phyloP scores from a whole-genome alignment of 2,329 filamentous ascomycete species.

The Phoma sp. region DNA sequence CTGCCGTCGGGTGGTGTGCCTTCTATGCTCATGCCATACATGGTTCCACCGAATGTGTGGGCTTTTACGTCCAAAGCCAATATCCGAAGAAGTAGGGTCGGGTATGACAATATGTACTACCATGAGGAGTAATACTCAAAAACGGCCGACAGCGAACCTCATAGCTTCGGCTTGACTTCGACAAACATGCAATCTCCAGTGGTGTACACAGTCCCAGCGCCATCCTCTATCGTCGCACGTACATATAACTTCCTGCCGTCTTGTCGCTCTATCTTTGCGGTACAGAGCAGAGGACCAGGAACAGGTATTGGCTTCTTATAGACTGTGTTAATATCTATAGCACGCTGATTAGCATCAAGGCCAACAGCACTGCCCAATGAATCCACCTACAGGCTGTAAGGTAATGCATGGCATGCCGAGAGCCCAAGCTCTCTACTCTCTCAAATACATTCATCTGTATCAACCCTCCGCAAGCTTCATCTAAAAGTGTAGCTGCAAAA shows the following conservation, averaged over 20 bases:
- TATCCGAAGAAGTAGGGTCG: not conserved
- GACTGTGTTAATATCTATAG: conserved; percentile 60
- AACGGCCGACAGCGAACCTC: conserved; percentile 2
- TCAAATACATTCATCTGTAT: conserved; percentile 49
- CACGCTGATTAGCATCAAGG: conserved; percentile 17
- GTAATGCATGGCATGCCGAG: conserved; percentile 22
- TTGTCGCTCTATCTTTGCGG: conserved; percentile 52
- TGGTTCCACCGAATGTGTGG: not conserved
- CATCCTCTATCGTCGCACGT: conserved; percentile 59
- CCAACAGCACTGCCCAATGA: not conserved
- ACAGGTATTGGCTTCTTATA: conserved; percentile 63
- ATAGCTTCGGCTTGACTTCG: conserved; percentile 36
- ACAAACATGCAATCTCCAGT: conserved; percentile 63
- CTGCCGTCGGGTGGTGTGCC: not conserved
- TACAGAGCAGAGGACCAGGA: conserved; percentile 58
- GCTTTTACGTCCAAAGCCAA: not conserved
- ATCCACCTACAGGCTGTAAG: conserved; percentile 47
- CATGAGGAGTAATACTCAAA: not conserved
- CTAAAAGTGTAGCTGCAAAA: conserved; percentile 64
- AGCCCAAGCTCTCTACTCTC: conserved; percentile 7
- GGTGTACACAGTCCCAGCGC: conserved; percentile 58
- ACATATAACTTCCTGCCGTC: conserved; percentile 65
- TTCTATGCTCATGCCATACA: not conserved
- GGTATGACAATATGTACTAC: not conserved
- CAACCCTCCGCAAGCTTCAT: conserved; percentile 64